Evolutionary conservation across 2,329 filamentous ascomycete genomes (phyloP), one percentile per base, ranked within the genome.

Genomic region (Neofusicoccum kwambonambiense): DNA sequence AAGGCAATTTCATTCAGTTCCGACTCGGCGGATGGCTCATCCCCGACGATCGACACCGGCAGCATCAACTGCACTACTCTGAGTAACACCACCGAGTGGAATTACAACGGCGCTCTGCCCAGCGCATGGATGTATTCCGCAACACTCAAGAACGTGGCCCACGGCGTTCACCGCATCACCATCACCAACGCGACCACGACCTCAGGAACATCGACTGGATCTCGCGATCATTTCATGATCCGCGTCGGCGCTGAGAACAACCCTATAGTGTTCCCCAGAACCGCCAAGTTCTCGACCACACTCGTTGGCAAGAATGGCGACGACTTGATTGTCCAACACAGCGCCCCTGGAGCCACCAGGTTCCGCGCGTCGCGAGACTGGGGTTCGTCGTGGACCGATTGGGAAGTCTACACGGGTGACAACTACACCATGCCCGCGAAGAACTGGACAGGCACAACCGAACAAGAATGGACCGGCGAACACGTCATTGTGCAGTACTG

Each of bases 401-500:
- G 87, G 87, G 72, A 78, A 22, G 74, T 80, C 9, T 89, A 89
- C 71, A 71, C 69, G n/a, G 82, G 83, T 41, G 81, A 80, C 3
- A 84, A 84, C 58, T 77, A 77, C 5, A 81, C 79, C 15, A 75
- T 87, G 31, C 68, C 78, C 17, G 72, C 77, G 49, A 81, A 83
- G 66, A 69, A 77, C 3, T 89, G 87, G 87, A 80, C 79, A 3
- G 87, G 87, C n/a, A 86, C 84, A 1, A 76, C 81, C 17, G 70
- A 79, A 3, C 87, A 90, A 72, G 74, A 74, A 51, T 90, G 87
- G 87, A 70, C 80, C 31, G 87, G 86, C 31, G 82, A 88, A 47
- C 87, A 89, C 70, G 79, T 89, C 41, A 81, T 83, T 31, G 81
- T 89, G 27, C 86, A 89, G 69, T 90, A 89, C 72, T 90, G 83